These are phyloP conservation scores for Pichia sp. DNA, from an alignment of 1,139 yeast genomes.

Conservation along the genomic window DNA sequence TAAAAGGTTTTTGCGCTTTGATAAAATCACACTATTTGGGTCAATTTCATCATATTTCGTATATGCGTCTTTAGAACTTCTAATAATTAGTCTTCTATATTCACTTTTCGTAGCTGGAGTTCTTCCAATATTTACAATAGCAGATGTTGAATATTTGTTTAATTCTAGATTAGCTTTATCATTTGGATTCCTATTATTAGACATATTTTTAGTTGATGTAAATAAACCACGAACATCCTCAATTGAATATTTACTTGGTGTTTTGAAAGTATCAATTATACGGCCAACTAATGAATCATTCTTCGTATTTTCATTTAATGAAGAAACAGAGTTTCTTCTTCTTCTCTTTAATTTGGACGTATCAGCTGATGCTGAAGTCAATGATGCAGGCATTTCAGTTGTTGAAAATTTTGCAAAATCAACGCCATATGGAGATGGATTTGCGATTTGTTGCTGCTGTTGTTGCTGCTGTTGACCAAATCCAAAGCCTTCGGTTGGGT, in stretches of 20 bases:
- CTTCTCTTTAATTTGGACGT: constrained; percentile 19
- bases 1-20: background rate
- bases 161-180: background rate
- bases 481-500: constrained; percentile 4
- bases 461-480: constrained; percentile 20
- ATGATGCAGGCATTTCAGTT: constrained; percentile 27
- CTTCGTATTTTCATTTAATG: constrained; percentile 4
- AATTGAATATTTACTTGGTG: constrained; percentile 18
- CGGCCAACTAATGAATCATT: constrained; percentile 22
- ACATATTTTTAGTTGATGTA: constrained; percentile 17
- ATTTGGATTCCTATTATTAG: background rate
- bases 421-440: constrained; percentile 22
- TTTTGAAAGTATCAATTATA: constrained; percentile 21
- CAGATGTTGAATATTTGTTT: constrained; percentile 1
- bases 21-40: constrained; percentile 24
- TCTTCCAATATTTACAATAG: constrained; percentile 5
- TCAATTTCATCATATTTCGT: constrained; percentile 25
- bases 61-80: constrained; percentile 22
- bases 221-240: constrained; percentile 28
- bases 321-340: constrained; percentile 19
- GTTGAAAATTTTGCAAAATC: constrained; percentile 14
- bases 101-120: constrained; percentile 14
- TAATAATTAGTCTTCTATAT: constrained; percentile 22
- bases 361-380: constrained; percentile 19
- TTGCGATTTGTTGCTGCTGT: constrained; percentile 15